These are phyloP conservation scores for Coffea eugenioides DNA, from an alignment of 257 asterid species.

Conservation along the genomic window DNA sequence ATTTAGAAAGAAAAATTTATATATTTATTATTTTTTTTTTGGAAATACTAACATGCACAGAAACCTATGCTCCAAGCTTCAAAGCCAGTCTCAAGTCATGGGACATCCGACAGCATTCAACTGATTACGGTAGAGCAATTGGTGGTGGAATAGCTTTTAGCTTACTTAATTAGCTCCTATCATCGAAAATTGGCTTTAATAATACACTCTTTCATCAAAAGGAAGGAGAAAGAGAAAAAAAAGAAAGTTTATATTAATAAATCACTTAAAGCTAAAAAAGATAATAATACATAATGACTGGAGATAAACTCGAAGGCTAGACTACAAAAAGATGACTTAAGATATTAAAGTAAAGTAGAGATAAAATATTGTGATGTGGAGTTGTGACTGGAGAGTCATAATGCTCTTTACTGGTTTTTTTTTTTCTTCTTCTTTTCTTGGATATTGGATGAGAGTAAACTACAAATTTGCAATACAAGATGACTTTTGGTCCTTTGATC, in stretches of 20 bases:
- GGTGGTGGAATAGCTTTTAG: neutral
- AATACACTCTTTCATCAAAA: neutral
- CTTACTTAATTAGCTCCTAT: neutral
- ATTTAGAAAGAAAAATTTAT: too few species aligned
- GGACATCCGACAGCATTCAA: neutral
- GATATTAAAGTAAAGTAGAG: neutral
- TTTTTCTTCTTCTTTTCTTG: too few species aligned
- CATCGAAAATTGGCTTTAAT: too few species aligned
- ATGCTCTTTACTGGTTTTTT: neutral
- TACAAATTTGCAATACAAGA: neutral
- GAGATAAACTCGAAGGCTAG: neutral
- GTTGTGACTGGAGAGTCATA: conserved; percentile 11
- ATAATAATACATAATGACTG: neutral
- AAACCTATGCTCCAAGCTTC: neutral
- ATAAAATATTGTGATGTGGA: neutral
- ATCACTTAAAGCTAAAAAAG: neutral
- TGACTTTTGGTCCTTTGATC: neutral
- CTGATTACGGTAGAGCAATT: neutral
- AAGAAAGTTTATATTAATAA: neutral
- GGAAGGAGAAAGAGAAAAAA: neutral
- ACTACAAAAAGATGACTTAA: neutral
- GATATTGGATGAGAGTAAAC: neutral
- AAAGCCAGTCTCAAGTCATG: neutral
- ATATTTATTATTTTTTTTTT: too few species aligned
- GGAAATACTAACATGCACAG: neutral